Evolutionary conservation across 148 eudicot genomes (phyloP).

Genomic region (Rhododendron simsii): DNA sequence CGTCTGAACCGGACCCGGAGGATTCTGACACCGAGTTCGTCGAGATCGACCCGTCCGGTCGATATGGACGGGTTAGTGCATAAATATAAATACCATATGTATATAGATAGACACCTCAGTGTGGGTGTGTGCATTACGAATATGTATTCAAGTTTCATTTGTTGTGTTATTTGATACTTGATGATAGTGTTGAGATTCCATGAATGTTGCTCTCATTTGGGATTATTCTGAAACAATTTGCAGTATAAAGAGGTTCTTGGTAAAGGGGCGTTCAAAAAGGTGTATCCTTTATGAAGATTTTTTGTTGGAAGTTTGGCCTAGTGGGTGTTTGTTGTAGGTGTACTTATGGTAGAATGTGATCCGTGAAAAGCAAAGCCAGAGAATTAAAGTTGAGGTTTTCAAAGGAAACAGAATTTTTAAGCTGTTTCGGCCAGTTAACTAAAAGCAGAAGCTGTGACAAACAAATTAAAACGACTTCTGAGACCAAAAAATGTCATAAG

Average conservation of each 20-base stretch:
- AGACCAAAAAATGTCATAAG: neutral
- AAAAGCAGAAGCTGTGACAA: neutral
- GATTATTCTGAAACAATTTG: slow-evolving; percentile 21
- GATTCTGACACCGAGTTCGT: slow-evolving; percentile 76
- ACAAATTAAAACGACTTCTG: neutral
- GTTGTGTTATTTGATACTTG: neutral
- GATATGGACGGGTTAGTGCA: slow-evolving; percentile 81
- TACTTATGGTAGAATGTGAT: neutral
- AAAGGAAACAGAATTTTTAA: neutral
- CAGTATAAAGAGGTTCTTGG: slow-evolving; percentile 86
- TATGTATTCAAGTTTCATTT: neutral
- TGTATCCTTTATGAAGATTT: slow-evolving; percentile 57
- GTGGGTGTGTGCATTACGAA: neutral
- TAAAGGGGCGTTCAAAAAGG: slow-evolving; percentile 97
- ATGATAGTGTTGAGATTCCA: neutral
- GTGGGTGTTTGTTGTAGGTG: neutral
- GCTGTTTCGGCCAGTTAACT: neutral
- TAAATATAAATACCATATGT: neutral
- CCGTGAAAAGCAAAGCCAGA: neutral
- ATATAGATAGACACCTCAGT: neutral
- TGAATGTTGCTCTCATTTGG: slow-evolving; percentile 14
- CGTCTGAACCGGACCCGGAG: slow-evolving; percentile 67
- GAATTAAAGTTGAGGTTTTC: neutral
- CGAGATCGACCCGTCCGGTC: slow-evolving; percentile 82
- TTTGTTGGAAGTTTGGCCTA: neutral